Evolutionary conservation across 2,329 filamentous ascomycete genomes (phyloP).

Genomic region (Talaromyces sp.): DNA sequence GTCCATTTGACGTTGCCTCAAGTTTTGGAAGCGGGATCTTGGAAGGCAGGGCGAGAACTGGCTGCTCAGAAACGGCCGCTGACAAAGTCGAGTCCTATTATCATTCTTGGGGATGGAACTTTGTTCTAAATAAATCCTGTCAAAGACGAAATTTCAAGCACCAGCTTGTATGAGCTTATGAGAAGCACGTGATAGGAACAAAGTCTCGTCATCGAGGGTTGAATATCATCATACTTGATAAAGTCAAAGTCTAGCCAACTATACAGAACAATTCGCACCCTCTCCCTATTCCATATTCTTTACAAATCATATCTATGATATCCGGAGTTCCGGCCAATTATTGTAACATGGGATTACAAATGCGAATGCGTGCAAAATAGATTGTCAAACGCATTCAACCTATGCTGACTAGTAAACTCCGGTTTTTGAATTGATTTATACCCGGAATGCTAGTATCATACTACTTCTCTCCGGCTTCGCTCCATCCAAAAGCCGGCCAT

Average conservation of each 20-base stretch:
- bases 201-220: neutral
- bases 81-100: slow-evolving; percentile 37
- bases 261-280: neutral
- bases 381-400: too few relatives aligned
- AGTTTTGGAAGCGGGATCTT: slow-evolving; percentile 53
- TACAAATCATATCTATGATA: neutral
- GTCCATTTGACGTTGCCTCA: slow-evolving; percentile 48
- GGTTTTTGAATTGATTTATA: too few relatives aligned
- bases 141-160: neutral
- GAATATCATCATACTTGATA: neutral
- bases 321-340: neutral
- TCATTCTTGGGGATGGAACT: slow-evolving; percentile 41
- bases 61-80: slow-evolving; percentile 33
- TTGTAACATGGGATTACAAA: too few relatives aligned
- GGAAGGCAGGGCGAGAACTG: slow-evolving; percentile 47
- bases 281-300: neutral
- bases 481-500: neutral
- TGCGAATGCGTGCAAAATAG: too few relatives aligned
- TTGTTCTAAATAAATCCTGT: slow-evolving; percentile 29
- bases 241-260: neutral
- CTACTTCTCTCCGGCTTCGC: neutral
- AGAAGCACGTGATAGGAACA: neutral
- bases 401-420: too few relatives aligned
- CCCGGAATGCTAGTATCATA: too few relatives aligned
- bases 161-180: neutral